These are phyloP conservation scores for Microstegium vimineum DNA, from an alignment of 176 grass and related monocot species.

Conservation along the genomic window DNA sequence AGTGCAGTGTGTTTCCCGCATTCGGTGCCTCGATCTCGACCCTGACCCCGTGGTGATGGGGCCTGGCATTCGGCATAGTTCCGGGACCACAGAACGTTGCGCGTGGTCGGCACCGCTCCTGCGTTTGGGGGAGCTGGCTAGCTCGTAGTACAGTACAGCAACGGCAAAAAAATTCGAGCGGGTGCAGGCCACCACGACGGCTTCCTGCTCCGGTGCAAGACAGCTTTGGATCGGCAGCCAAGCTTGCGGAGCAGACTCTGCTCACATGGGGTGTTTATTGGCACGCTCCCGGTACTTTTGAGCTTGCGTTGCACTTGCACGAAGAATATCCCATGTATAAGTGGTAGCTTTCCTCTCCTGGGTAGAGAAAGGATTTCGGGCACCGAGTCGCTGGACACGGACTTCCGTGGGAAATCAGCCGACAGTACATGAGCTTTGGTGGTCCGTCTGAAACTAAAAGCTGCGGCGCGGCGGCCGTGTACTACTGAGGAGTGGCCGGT, in stretches of 20 bases:
- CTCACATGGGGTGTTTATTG: slow-evolving; percentile 30
- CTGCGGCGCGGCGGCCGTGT: not conserved
- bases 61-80: not conserved
- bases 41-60: not conserved
- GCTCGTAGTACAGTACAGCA: not conserved
- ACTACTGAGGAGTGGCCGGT: no score
- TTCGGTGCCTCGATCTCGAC: not conserved
- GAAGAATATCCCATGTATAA: not conserved
- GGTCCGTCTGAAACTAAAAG: no score
- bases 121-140: not conserved
- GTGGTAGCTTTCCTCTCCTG: not conserved
- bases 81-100: not conserved
- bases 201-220: not conserved
- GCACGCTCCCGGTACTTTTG: not conserved
- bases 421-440: not conserved
- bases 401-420: not conserved
- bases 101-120: not conserved
- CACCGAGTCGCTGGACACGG: not conserved
- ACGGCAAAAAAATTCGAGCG: not conserved
- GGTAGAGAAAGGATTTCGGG: not conserved
- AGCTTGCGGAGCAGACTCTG: not conserved
- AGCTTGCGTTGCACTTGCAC: slow-evolving; percentile 34
- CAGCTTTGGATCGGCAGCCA: slow-evolving; percentile 1
- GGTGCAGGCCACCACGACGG: not conserved
- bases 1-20: slow-evolving; percentile 23